A percentile compares a stretch with the other conserved stretches of the same genome.
These are phyloP conservation scores for Flaveria bidentis DNA, from an alignment of 129 eudicot species.

Conservation along the genomic window DNA sequence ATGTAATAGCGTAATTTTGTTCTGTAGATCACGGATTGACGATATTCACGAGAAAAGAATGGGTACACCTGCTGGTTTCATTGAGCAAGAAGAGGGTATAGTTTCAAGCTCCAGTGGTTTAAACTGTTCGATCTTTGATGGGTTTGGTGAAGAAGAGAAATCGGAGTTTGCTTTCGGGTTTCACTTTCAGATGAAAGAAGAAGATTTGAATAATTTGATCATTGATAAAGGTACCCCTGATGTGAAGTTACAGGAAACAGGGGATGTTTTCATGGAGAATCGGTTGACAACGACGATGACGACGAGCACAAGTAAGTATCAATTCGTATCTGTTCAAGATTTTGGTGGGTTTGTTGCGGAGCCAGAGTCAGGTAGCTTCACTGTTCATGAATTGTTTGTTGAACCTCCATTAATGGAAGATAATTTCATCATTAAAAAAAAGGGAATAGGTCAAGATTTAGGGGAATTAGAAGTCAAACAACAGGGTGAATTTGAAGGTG, in stretches of 20 bases:
- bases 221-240: conserved; percentile 16
- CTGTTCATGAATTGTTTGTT: conserved; percentile 62
- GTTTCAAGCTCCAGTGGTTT: conserved; percentile 15
- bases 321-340: conserved; percentile 47
- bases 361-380: conserved; percentile 50
- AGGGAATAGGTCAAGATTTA: conserved; percentile 7
- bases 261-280: conserved; percentile 43
- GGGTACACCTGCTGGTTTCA: conserved; percentile 22
- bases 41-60: conserved; percentile 27
- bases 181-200: conserved; percentile 30
- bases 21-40: conserved; percentile 43
- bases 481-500: too few relatives aligned
- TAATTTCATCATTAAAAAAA: conserved; percentile 14
- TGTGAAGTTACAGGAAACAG: conserved; percentile 40
- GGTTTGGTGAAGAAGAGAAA: conserved; percentile 41
- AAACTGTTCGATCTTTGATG: conserved; percentile 28
- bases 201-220: conserved; percentile 17
- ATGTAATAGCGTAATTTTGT: conserved; percentile 1
- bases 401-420: conserved; percentile 40
- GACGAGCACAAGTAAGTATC: conserved; percentile 48
- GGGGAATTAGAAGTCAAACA: conserved; percentile 5
- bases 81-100: conserved; percentile 34
- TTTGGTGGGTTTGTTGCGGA: conserved; percentile 48
- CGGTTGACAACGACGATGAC: conserved; percentile 6
- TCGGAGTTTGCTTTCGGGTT: conserved; percentile 43